These are phyloP conservation scores for Chrysopogon serrulatus DNA, from an alignment of 176 grass and related monocot species.

Conservation along the genomic window DNA sequence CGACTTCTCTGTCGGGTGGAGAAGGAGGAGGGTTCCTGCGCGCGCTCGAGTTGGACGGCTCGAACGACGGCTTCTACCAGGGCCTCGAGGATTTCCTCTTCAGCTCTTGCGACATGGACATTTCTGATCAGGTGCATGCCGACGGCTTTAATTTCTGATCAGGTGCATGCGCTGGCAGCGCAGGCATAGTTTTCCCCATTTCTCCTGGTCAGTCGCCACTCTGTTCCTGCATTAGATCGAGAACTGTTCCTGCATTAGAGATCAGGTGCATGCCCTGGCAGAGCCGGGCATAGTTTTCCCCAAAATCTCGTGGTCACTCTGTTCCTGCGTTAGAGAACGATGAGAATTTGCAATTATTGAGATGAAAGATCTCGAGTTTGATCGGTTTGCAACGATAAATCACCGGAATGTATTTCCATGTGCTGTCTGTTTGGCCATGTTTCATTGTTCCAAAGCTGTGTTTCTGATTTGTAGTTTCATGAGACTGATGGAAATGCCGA, in stretches of 20 bases:
- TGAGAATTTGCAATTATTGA: not conserved
- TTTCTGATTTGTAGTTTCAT: not conserved
- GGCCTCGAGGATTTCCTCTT: constrained; percentile 22
- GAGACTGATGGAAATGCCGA: not conserved
- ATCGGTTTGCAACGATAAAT: not conserved
- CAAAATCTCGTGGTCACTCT: not conserved
- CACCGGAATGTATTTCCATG: not conserved
- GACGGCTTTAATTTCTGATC: constrained; percentile 12
- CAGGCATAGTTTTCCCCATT: not conserved
- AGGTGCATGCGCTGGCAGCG: not conserved
- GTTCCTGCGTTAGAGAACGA: not conserved
- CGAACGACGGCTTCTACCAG: constrained; percentile 18
- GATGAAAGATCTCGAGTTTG: not conserved
- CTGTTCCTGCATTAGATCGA: not conserved
- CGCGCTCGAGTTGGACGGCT: not conserved
- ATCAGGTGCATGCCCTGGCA: no score
- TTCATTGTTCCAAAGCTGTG: not conserved
- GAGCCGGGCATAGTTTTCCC: no score
- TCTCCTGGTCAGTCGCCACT: not conserved
- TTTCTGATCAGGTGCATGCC: not conserved
- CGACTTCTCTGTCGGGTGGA: not conserved
- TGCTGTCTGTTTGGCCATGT: not conserved
- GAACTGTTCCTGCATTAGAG: not conserved
- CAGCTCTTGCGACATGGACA: constrained; percentile 1
- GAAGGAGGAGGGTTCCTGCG: constrained; percentile 4